These are phyloP conservation scores for Eucalyptus erythrocorys DNA, from an alignment of 345 rosid species.

Conservation along the genomic window DNA sequence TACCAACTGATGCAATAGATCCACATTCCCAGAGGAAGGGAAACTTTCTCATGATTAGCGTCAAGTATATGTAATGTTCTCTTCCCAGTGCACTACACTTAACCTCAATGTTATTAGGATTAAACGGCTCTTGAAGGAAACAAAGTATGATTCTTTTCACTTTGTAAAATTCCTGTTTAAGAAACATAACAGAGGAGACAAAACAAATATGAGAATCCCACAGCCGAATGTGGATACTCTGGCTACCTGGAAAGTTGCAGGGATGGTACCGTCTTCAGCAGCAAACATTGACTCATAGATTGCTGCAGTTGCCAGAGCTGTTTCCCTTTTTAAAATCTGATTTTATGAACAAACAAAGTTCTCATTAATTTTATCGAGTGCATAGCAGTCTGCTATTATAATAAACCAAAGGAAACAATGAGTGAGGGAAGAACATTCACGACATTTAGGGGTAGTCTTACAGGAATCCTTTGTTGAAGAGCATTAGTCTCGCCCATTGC, in stretches of 20 bases:
- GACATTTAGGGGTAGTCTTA: not conserved
- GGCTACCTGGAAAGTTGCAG: conserved; percentile 89
- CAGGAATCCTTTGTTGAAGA: conserved; percentile 73
- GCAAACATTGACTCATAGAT: conserved; percentile 92
- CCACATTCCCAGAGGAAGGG: not conserved
- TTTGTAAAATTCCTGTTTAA: not conserved
- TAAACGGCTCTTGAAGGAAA: not conserved
- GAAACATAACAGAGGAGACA: not conserved
- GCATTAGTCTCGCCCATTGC: conserved; percentile 98
- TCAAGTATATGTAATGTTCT: not conserved
- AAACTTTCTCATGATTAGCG: not conserved
- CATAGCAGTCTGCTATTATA: not conserved
- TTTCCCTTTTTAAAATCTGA: conserved; percentile 72
- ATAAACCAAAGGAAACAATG: not conserved
- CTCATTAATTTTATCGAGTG: not conserved
- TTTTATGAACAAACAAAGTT: not conserved
- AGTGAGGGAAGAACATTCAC: not conserved
- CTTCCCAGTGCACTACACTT: not conserved
- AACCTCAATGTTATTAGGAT: not conserved
- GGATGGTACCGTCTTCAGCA: conserved; percentile 81
- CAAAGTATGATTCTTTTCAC: not conserved
- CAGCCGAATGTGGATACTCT: not conserved
- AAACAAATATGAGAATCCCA: not conserved
- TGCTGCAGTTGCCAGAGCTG: conserved; percentile 95
- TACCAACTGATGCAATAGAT: not conserved